phyloP scores from a whole-genome alignment of 2,329 filamentous ascomycete species.

The Alternaria incomplexa region DNA sequence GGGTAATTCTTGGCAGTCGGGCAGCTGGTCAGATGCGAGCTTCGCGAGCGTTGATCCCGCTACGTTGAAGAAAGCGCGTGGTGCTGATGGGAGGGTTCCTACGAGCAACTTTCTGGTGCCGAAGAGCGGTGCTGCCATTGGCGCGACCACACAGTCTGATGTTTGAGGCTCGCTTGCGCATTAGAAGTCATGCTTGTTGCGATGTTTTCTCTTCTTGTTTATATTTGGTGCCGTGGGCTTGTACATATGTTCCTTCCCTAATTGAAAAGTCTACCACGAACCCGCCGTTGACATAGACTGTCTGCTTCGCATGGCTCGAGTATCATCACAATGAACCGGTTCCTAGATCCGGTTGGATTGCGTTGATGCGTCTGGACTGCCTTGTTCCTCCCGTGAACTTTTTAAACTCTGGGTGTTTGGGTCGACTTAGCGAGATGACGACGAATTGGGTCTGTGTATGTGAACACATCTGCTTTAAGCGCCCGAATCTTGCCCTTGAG shows the following conservation, averaged over 20 bases:
- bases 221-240: neutral
- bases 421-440: too few species aligned
- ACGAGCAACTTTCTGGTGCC: constrained; percentile 53
- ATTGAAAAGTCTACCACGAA: neutral
- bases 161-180: neutral
- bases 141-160: constrained; percentile 45
- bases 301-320: neutral
- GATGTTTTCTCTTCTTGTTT: neutral
- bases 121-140: constrained; percentile 45
- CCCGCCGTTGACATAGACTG: neutral
- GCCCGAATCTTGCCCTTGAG: neutral
- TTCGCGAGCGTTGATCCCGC: constrained; percentile 49
- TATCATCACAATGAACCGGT: too few species aligned
- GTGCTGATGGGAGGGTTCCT: constrained; percentile 48
- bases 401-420: too few species aligned
- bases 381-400: too few species aligned
- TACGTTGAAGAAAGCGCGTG: constrained; percentile 47
- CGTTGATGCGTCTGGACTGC: too few species aligned
- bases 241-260: neutral
- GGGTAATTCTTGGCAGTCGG: constrained; percentile 54
- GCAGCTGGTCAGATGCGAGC: constrained; percentile 47
- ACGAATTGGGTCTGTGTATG: too few species aligned
- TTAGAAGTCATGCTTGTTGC: neutral
- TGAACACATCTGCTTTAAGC: too few species aligned
- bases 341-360: too few species aligned